Base-by-base conservation (phyloP, 805 yeast genomes). In the Kodamaea kaohsiungensis region DNA sequence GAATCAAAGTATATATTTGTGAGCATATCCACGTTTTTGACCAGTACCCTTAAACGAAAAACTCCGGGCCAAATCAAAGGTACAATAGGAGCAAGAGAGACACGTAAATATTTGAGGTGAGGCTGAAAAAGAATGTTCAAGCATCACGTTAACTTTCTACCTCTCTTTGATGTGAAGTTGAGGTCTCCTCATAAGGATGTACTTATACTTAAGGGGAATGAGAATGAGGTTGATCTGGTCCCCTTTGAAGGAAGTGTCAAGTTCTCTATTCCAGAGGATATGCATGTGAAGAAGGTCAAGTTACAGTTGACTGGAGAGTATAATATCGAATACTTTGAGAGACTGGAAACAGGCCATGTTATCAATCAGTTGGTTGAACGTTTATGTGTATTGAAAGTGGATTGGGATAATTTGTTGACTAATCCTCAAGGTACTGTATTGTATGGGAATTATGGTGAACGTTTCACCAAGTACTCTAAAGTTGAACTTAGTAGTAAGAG, bases 321-420 rank as follows among this genome's bases (percentile, higher is more conserved):
- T 61, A 65, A 69, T 37, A 64, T 79, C 12, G 78, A 76, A 47
- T 81, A 71, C 64, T 63, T 72, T 46, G 76, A 69, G 54, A 61
- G 73, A 35, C 63, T 65, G 43, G 64, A 59, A 3, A 53, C 60
- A 7, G 76, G 76, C 2, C 57, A 54, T 7, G 59, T 68, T 7
- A 65, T 66, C 0, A 72, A 69, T 43, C 75, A 73, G 39, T 69
- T 75, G 13, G 56, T 65, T 27, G 82, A 77, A 46, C 67, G 75
- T 22, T 63, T 69, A 15, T 70, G 75, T 43, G 73, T 77, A 6
- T 58, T 82, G 46, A 65, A 69, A 27, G 79, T 74, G 22, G 76
- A 72, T 15, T 82, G 86, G 86, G 67, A 69, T 48, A 82, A 82
- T 56, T 64, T 82, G 37, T 65, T 82, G 43, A 70, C 73, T 12